Base-by-base conservation (phyloP, 129 eudicot genomes). In the Lonicera japonica region DNA sequence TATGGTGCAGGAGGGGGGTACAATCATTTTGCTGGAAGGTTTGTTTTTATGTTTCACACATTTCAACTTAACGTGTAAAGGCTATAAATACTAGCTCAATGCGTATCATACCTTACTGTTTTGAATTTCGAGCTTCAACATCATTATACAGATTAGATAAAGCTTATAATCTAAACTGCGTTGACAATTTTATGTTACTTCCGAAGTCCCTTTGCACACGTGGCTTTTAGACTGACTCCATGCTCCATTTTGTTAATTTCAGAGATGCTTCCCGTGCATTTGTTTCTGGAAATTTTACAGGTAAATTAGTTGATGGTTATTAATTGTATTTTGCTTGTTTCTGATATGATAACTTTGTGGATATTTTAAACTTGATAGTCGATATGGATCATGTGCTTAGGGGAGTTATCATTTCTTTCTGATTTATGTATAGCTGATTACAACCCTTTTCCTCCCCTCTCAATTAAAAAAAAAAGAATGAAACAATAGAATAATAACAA, bases 221-320 rank as follows among this genome's bases (percentile, higher is more conserved):
- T 12, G 20, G 0, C 23, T 64, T 50, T 25, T 16, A 51, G 34
- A 14, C 20, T 65, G 60, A 52, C 60, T 19, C 9, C 12, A 13
- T 53, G 60, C 5, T 11, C 34, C 67, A 10, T 69, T 43, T 41
- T n/a, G 34, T 16, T 11, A 22, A 63, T 70, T 70, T 16, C 86
- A 90, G 96, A 77, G 98, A 92, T 78, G 98, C 98, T 53, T 87
- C 98, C 13, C 91, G 98, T 41, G 98, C 98, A 78, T 92, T 92
- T 74, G 77, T 84, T 43, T 92, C 98, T 0, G 98, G 98, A 61
- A 87, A 92, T 66, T 87, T 92, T 68, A 77, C 98, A 54, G 95
- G 95, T 86, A 68, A 56, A 48, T 29, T 56, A 55, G 54, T 45
- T 63, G 51, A 68, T 56, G 21, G 24, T 41, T 64, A 22, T 47